Evolutionary conservation across 169 alveolate genomes (phyloP), one percentile per base, ranked within the genome.

Genomic region (Besnoitia besnoiti): DNA sequence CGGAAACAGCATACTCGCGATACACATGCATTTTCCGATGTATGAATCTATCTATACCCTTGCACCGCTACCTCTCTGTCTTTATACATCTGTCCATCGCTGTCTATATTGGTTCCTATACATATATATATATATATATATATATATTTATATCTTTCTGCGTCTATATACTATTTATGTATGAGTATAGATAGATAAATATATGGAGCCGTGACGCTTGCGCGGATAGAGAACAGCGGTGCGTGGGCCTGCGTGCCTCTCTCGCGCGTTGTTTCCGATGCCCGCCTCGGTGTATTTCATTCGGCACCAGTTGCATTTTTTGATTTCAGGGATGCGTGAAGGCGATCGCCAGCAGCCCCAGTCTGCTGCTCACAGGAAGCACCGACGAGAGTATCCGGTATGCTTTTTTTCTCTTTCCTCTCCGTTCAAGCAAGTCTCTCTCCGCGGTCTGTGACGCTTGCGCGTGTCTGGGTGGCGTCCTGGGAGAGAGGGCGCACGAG

Each of bases 371-470:
- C 47, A 67, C 80, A 2, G 80, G 80, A 37, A 67, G 80, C 80
- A 33, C 80, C 44, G 80, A 67, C 80, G 80, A 67, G 80, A 33
- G 80, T 42, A 67, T 67, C 44, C 80, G 80, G 80, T 67, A 16
- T 30, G 80, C 12, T 16, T 1, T 61, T 19, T 10, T 61, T 19
- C 33, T 10, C 40, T 7, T 61, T 8, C 33, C 8, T 61, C 35
- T 61, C 40, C 30, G 5, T 19, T n/a, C 21, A n/a, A 19, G 10
- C 40, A 19, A 27, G 77, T n/a, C 37, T 61, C 77, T 10, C 10
- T 61, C 37, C 40, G 14, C 77, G 5, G n/a, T n/a, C n/a, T n/a
- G n/a, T n/a, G n/a, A n/a, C n/a, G n/a, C n/a, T n/a, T n/a, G n/a
- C n/a, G n/a, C n/a, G n/a, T n/a, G n/a, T n/a, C n/a, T n/a, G n/a